Evolutionary conservation across 495 filamentous ascomycete genomes (phyloP), one percentile per base, ranked within the genome.

Genomic region (Talaromyces wortmannii): DNA sequence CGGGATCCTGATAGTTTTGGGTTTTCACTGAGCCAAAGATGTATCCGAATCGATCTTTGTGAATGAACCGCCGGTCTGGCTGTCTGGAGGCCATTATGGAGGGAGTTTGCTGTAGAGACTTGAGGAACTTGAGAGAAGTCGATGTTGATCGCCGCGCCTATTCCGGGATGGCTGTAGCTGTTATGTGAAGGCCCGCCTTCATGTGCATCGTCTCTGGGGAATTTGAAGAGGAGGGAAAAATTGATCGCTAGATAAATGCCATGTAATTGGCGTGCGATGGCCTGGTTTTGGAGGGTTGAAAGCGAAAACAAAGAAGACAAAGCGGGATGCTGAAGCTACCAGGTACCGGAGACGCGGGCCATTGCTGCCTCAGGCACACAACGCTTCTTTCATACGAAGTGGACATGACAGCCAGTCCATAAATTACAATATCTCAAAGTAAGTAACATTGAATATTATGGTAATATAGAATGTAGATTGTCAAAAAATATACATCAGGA

Each of bases 1-100:
- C 63, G 7, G 82, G 77, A 57, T 89, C 86, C 57, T 80, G 71
- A 63, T 89, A 89, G 29, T 67, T 74, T 63, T 86, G 83, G 11
- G 78, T 80, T 60, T 82, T 86, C 4, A 82, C 71, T 6, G 69
- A 66, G 2, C 72, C 70, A 57, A 89, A 86, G 30, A 81, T 69
- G 29, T 66, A 65, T 7, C 79, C 67, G 58, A 89, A 87, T 31
- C 74, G 78, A 23, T 88, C 86, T 66, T 85, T 87, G 6, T 80
- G 59, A 17, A 87, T 70, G 53, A 78, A 76, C 30, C 46, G 15
- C 8, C 55, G 55, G 23, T 53, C 52, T n/a, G 52, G 52, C n/a
- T 53, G 52, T 46, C 45, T 53, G 11, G 36, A 32, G 7, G 52
- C 52, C 52, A 53, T 53, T 31, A 4, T 45, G 23, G 2, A 23